A percentile compares a stretch with the other conserved stretches of the same genome.
Evolutionary conservation across 2,329 filamentous ascomycete species (phyloP).

Genomic region (Fusarium sp.): DNA sequence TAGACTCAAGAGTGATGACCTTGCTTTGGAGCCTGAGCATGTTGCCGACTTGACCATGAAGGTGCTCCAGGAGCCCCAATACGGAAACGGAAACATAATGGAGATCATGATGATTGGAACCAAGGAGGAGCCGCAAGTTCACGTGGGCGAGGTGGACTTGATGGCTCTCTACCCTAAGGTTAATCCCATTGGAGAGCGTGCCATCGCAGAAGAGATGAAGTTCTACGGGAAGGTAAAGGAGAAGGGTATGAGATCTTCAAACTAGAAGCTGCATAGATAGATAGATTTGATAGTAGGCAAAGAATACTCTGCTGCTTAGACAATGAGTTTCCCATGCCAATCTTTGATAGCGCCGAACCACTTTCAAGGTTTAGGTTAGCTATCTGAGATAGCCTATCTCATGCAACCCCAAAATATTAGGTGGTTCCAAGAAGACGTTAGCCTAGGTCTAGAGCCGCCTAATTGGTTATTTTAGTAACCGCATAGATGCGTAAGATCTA

Average conservation of each 20-base stretch:
- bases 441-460: too few relatives aligned
- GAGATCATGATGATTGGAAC: slow-evolving; percentile 27
- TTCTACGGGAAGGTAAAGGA: not conserved
- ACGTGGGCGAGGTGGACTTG: slow-evolving; percentile 9
- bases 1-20: slow-evolving; percentile 8
- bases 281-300: not conserved
- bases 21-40: slow-evolving; percentile 12
- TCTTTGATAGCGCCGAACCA: too few relatives aligned
- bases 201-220: not conserved
- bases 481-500: too few relatives aligned
- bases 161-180: slow-evolving; percentile 13
- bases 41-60: slow-evolving; percentile 10
- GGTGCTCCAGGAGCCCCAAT: slow-evolving; percentile 20
- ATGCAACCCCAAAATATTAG: too few relatives aligned
- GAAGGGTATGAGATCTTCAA: not conserved
- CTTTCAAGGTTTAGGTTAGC: too few relatives aligned
- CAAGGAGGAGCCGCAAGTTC: slow-evolving; percentile 6
- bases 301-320: not conserved
- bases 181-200: not conserved
- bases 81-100: slow-evolving; percentile 32
- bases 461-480: too few relatives aligned
- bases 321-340: too few relatives aligned
- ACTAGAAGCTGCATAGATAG: not conserved
- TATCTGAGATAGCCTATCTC: too few relatives aligned
- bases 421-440: too few relatives aligned